Evolutionary conservation across 768 basidiomycete genomes (phyloP).

Genomic region (Lentinus tigrinus): DNA sequence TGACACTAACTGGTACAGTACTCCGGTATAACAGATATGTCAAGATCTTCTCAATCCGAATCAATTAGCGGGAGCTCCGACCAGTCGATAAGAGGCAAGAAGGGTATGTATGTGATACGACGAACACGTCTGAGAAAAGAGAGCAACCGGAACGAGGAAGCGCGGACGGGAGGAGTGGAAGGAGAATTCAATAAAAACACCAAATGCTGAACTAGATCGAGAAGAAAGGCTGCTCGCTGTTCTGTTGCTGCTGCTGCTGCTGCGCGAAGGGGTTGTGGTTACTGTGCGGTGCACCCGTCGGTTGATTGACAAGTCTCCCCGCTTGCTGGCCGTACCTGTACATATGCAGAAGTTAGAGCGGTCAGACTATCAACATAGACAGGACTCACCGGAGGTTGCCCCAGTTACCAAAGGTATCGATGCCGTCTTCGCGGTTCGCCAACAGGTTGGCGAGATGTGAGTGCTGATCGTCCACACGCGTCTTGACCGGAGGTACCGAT

Average conservation of each 20-base stretch:
- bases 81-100: background rate
- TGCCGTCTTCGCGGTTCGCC: constrained; percentile 86
- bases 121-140: background rate
- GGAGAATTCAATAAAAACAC: background rate
- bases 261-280: constrained; percentile 69
- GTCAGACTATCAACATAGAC: background rate
- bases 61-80: background rate
- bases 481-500: constrained; percentile 21
- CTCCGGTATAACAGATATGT: background rate
- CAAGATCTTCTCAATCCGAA: background rate
- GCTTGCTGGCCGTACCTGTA: constrained; percentile 41
- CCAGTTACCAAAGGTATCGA: constrained; percentile 94
- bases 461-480: constrained; percentile 67
- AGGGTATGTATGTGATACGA: background rate
- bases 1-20: background rate
- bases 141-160: background rate
- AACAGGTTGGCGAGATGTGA: constrained; percentile 76
- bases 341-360: constrained; percentile 21
- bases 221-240: constrained; percentile 34
- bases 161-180: constrained; percentile 4
- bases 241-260: constrained; percentile 46
- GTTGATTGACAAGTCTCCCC: constrained; percentile 26
- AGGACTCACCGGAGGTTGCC: constrained; percentile 65
- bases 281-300: constrained; percentile 32
- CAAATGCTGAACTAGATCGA: constrained; percentile 21